Base-by-base conservation (phyloP, 371 early-diverging fungal genomes). In the Saksenaea vasiformis region DNA sequence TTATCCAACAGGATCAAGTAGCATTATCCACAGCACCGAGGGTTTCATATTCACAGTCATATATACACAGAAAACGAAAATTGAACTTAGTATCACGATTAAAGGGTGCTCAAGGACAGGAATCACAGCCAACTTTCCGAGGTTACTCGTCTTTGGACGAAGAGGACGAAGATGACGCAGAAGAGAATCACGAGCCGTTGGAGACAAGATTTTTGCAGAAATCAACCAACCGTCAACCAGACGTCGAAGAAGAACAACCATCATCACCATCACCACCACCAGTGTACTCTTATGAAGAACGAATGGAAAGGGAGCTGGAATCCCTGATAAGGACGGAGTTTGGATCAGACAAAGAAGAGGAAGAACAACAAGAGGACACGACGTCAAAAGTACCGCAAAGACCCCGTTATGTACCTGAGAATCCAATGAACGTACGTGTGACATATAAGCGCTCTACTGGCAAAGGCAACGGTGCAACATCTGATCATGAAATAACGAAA, bases 311-410 rank as follows among this genome's bases (percentile, higher is more conserved):
- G 26, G 58, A 57, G 38, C 39, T 57, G 24, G 35, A 31, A 37
- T 34, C 35, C 24, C 37, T 57, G 14, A 57, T 57, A 36, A 31
- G 58, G 37, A 37, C 58, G 36, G 58, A 57, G 22, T 57, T 57
- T 37, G 58, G 36, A 15, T 5, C n/a, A n/a, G n/a, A n/a, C n/a
- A n/a, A 24, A 17, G 56, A 55, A 31, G 0, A 54, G 8, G 54
- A 14, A n/a, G 31, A 47, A 47, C 22, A 47, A 22, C 3, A 19
- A 47, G 47, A 47, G 22, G 2, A 19, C 22, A 22, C 38, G 17
- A 36, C 58, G 38, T 10, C 17, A n/a, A n/a, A 11, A 31, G 37
- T 27, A 37, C 22, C 47, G n/a, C 22, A 47, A 10, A 47, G 47
- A 47, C 47, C 47, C 0, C 47, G 47, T 8, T 47, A 47, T 47